Percentiles rank a stretch among this genome's conserved stretches.
These are phyloP conservation scores for Arthroderma uncinatum DNA, from an alignment of 2,329 filamentous ascomycete genomes.

Conservation along the genomic window DNA sequence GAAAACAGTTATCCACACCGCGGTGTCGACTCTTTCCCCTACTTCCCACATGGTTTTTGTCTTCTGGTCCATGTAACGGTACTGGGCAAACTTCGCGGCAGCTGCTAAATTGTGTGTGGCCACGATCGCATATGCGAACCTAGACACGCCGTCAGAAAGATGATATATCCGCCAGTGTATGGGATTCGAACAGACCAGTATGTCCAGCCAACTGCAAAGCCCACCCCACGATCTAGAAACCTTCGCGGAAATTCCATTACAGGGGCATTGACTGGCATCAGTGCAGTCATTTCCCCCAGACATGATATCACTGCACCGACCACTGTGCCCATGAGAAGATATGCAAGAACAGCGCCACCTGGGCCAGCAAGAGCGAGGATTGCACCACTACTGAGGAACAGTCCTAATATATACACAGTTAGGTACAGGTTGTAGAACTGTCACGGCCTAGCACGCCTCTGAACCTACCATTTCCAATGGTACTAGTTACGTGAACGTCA, in stretches of 20 bases:
- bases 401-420: conserved; percentile 17
- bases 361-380: conserved; percentile 32
- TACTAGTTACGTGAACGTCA: conserved; percentile 18
- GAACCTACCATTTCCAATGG: conserved; percentile 31
- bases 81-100: conserved; percentile 32
- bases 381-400: conserved; percentile 34
- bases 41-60: conserved; percentile 23
- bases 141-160: conserved; percentile 13
- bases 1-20: conserved; percentile 30
- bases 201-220: conserved; percentile 39
- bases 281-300: conserved; percentile 36
- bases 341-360: conserved; percentile 31
- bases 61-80: conserved; percentile 25
- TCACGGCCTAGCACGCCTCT: neutral
- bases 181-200: conserved; percentile 24
- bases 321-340: conserved; percentile 35
- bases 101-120: conserved; percentile 30
- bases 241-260: conserved; percentile 31
- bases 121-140: conserved; percentile 25
- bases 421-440: neutral
- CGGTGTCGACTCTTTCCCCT: conserved; percentile 22
- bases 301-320: conserved; percentile 36
- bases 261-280: conserved; percentile 34
- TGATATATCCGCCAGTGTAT: conserved; percentile 20
- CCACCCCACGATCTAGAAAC: conserved; percentile 35